Conservation (phyloP, 2,329 filamentous ascomycete genomes). For the Mollisiaceae sp. region DNA sequence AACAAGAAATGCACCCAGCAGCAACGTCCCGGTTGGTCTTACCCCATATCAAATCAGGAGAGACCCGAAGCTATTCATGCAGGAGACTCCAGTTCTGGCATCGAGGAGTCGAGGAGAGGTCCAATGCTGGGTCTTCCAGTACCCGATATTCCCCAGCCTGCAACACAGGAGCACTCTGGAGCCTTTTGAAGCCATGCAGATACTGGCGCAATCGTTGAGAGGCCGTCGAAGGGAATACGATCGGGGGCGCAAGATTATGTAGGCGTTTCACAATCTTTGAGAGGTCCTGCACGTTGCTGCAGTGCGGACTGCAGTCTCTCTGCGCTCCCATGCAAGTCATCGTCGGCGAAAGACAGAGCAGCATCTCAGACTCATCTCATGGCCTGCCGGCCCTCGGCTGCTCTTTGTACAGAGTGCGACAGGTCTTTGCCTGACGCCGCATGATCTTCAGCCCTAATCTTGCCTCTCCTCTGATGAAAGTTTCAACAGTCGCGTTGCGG, state of each 20-base stretch:
- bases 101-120: slow-evolving; percentile 29
- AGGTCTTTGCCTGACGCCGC: background rate
- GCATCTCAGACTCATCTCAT: background rate
- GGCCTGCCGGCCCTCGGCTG: slow-evolving; percentile 16
- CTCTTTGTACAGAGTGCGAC: background rate
- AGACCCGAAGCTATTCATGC: slow-evolving; percentile 41
- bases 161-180: slow-evolving; percentile 27
- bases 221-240: slow-evolving; percentile 22
- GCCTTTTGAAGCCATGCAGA: slow-evolving; percentile 21
- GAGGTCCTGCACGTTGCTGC: slow-evolving; percentile 27
- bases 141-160: slow-evolving; percentile 27
- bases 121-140: slow-evolving; percentile 34
- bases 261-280: slow-evolving; percentile 32
- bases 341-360: slow-evolving; percentile 18
- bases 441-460: slow-evolving; percentile 34
- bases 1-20: slow-evolving; percentile 20
- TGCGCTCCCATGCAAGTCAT: slow-evolving; percentile 37
- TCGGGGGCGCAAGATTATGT: slow-evolving; percentile 27
- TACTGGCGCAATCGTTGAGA: slow-evolving; percentile 21
- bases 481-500: slow-evolving; percentile 27
- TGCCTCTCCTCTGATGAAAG: slow-evolving; percentile 22
- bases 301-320: slow-evolving; percentile 21
- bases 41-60: slow-evolving; percentile 35
- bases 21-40: slow-evolving; percentile 36
- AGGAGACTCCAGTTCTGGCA: slow-evolving; percentile 41